Evolutionary conservation across 108 stramenopile species (phyloP).

Genomic region (Skeletonema potamos): DNA sequence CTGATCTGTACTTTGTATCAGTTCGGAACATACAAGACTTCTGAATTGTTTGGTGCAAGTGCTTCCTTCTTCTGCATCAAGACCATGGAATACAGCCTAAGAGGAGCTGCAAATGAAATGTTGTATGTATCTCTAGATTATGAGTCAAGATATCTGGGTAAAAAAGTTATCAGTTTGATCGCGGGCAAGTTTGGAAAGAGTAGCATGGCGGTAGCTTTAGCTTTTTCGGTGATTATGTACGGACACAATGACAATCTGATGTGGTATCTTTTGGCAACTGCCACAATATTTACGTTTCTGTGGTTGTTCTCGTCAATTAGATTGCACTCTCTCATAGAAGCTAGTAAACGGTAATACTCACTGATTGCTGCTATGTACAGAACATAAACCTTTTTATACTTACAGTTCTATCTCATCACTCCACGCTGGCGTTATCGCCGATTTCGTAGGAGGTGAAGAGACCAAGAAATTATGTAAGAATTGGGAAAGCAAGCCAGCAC

Average conservation of each 20-base stretch:
- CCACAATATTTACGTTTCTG: slow-evolving; percentile 21
- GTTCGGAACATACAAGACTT: slow-evolving; percentile 19
- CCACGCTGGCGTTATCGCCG: not conserved
- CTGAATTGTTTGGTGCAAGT: slow-evolving; percentile 38
- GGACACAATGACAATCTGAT: slow-evolving; percentile 27
- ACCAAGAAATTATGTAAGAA: not conserved
- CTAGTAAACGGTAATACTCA: slow-evolving; percentile 6
- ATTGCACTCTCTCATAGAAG: slow-evolving; percentile 40
- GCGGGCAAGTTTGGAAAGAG: slow-evolving; percentile 64
- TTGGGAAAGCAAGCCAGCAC: not conserved
- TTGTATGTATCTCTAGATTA: slow-evolving; percentile 61
- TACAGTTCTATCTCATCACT: not conserved
- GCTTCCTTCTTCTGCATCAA: slow-evolving; percentile 54
- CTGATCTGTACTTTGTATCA: slow-evolving; percentile 37
- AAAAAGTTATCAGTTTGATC: slow-evolving; percentile 57
- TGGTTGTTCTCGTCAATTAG: slow-evolving; percentile 35
- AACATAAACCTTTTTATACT: not conserved
- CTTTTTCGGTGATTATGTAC: slow-evolving; percentile 33
- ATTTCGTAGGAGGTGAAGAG: not conserved
- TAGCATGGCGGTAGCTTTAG: slow-evolving; percentile 48
- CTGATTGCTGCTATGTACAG: not conserved
- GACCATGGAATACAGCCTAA: slow-evolving; percentile 60
- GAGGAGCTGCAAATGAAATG: slow-evolving; percentile 56
- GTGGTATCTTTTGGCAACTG: slow-evolving; percentile 41
- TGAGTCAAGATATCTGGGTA: slow-evolving; percentile 62